Evolutionary conservation across 2,329 filamentous ascomycete genomes (phyloP), one percentile per base, ranked within the genome.

Genomic region (Scedosporium apiospermum): DNA sequence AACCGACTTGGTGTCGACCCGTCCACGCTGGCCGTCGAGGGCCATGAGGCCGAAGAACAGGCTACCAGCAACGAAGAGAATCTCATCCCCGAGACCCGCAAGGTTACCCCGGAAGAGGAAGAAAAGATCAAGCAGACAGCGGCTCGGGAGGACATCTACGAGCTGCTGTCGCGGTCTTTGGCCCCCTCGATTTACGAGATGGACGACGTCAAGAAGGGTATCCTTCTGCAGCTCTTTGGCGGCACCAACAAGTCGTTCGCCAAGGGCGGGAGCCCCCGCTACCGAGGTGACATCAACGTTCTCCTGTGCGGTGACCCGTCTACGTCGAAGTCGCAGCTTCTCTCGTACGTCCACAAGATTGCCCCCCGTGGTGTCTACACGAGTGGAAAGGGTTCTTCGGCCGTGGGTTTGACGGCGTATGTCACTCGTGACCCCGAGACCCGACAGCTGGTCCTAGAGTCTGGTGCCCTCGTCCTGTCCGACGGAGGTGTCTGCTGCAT

Each of bases 171-270:
- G 18, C 86, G 93, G 44, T 98, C 93, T 1, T 80, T 99, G 30
- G 95, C 95, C 2, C 95, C 95, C 14, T 97, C 93, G 64, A 89
- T 99, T 70, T 97, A 96, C 77, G 95, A 99, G 75, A 90, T 96
- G 87, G 95, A 99, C 68, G 95, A 99, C 70, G 92, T 98, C 58
- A 99, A 99, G 81, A 99, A 99, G 77, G 95, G 95, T 10, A 97
- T 99, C 65, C 80, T 99, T 10, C 86, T 99, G 3, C 95, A 99
- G 71, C 85, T 99, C 49, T 99, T 99, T 72, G 93, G 95, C 44
- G 95, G 95, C 63, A 96, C 95, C 41, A 99, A 99, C 80, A 99
- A 99, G 78, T 91, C 90, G 0, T 99, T 99, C 74, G 86, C 96
- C 64, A 98, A 97, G 75, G 95, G 95, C 63, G 95, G 93, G 63